These are phyloP conservation scores for Amphirosellinia nigrospora DNA, from an alignment of 495 filamentous ascomycete species.

Conservation along the genomic window DNA sequence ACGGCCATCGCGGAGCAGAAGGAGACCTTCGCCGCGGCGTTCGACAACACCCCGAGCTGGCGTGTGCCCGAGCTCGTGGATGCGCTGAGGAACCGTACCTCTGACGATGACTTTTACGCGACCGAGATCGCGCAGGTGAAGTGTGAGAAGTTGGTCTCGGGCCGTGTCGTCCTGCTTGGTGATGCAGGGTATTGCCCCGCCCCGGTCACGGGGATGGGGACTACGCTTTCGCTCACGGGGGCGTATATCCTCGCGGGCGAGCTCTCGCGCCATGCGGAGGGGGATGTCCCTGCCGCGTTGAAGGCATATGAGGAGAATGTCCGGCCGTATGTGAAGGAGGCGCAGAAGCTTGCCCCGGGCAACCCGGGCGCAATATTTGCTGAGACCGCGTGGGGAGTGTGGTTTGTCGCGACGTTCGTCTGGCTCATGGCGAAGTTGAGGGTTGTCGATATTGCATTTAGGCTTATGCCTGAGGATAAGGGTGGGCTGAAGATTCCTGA, in stretches of 20 bases:
- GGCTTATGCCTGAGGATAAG: slow-evolving; percentile 40
- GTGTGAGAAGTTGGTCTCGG: slow-evolving; percentile 37
- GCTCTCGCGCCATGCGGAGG: slow-evolving; percentile 43
- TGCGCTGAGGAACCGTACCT: slow-evolving; percentile 18
- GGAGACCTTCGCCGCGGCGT: slow-evolving; percentile 25
- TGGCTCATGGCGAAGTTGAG: slow-evolving; percentile 38
- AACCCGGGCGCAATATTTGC: slow-evolving; percentile 33
- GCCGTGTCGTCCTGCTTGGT: slow-evolving; percentile 55
- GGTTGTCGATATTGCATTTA: slow-evolving; percentile 39
- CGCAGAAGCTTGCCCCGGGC: slow-evolving; percentile 43
- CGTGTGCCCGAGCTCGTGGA: slow-evolving; percentile 26
- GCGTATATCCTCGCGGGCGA: slow-evolving; percentile 61
- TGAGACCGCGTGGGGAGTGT: slow-evolving; percentile 37
- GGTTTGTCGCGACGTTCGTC: slow-evolving; percentile 38
- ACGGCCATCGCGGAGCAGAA: slow-evolving; percentile 27
- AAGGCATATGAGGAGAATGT: slow-evolving; percentile 48
- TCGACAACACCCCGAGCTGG: slow-evolving; percentile 29
- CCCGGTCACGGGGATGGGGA: slow-evolving; percentile 56
- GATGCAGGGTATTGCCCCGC: slow-evolving; percentile 59
- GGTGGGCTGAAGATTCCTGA: slow-evolving; percentile 47
- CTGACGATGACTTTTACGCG: slow-evolving; percentile 36
- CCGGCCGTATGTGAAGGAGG: slow-evolving; percentile 47
- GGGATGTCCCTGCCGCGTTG: slow-evolving; percentile 39
- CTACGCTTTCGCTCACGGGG: slow-evolving; percentile 51
- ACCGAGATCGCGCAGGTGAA: slow-evolving; percentile 54